phyloP scores from a whole-genome alignment of 169 alveolate genomes.

The Cryptosporidium bovis region DNA sequence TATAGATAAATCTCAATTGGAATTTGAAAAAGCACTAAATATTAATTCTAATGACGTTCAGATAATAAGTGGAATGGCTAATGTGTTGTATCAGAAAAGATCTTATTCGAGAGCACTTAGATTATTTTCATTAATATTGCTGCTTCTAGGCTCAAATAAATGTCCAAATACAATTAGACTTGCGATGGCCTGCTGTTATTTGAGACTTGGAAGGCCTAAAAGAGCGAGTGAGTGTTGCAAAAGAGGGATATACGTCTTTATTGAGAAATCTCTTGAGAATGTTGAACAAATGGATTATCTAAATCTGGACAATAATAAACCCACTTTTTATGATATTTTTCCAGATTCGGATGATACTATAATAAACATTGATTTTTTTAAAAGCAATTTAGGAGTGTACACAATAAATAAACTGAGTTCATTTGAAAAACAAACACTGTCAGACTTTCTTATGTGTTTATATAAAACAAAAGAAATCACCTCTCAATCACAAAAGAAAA shows the following conservation, averaged over 20 bases:
- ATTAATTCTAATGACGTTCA: slow-evolving; percentile 17
- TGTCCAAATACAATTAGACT: slow-evolving; percentile 59
- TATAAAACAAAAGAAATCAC: slow-evolving; percentile 6
- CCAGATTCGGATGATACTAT: not conserved
- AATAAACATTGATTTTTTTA: slow-evolving; percentile 17
- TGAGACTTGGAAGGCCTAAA: slow-evolving; percentile 4
- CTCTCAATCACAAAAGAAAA: no score
- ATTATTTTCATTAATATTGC: slow-evolving; percentile 20
- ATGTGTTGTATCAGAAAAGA: slow-evolving; percentile 32
- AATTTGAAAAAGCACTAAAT: slow-evolving; percentile 18
- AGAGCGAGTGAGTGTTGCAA: slow-evolving; percentile 55
- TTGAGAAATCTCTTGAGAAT: not conserved
- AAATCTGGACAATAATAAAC: not conserved
- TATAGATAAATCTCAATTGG: slow-evolving; percentile 29
- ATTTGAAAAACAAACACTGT: slow-evolving; percentile 25
- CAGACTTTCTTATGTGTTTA: slow-evolving; percentile 36
- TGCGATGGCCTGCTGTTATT: slow-evolving; percentile 62
- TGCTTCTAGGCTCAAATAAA: slow-evolving; percentile 23
- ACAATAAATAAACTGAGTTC: not conserved
- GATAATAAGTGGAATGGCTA: slow-evolving; percentile 52
- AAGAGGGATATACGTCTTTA: slow-evolving; percentile 11
- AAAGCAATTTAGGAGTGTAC: not conserved
- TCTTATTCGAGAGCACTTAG: slow-evolving; percentile 18
- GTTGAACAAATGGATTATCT: not conserved
- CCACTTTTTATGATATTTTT: not conserved